Conservation (phyloP, 2,329 filamentous ascomycete species). For the Rutstroemia sp. region DNA sequence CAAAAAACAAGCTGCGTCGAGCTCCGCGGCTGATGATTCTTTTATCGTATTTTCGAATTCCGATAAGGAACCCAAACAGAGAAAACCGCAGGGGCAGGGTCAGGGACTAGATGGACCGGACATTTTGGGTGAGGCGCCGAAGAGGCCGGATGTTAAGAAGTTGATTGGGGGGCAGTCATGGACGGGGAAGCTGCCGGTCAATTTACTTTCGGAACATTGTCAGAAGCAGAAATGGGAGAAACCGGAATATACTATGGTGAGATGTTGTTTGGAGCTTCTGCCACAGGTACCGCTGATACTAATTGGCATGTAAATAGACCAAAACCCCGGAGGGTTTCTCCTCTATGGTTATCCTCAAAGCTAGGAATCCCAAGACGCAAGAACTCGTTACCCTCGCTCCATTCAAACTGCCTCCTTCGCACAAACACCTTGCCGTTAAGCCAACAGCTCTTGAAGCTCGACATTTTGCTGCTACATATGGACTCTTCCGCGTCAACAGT, state of each 20-base stretch:
- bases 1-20: conserved; percentile 24
- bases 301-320: conserved; percentile 33
- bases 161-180: conserved; percentile 91
- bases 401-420: conserved; percentile 70
- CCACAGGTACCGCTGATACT: neutral
- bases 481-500: conserved; percentile 83
- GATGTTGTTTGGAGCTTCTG: conserved; percentile 9
- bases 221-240: conserved; percentile 94
- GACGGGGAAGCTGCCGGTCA: conserved; percentile 95
- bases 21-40: conserved; percentile 37
- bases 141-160: conserved; percentile 59
- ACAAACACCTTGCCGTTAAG: conserved; percentile 69
- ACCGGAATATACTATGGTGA: conserved; percentile 80
- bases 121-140: conserved; percentile 26
- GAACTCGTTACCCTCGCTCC: conserved; percentile 69
- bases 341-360: conserved; percentile 72
- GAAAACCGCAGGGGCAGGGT: conserved; percentile 17
- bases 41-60: conserved; percentile 51
- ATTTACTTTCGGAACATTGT: conserved; percentile 87
- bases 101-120: conserved; percentile 21
- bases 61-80: conserved; percentile 41
- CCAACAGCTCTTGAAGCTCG: conserved; percentile 81
- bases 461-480: conserved; percentile 89
- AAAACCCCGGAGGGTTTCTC: conserved; percentile 69
- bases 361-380: conserved; percentile 73